phyloP scores from a whole-genome alignment of 305 asterid genomes.

The Fraxinus albicans region DNA sequence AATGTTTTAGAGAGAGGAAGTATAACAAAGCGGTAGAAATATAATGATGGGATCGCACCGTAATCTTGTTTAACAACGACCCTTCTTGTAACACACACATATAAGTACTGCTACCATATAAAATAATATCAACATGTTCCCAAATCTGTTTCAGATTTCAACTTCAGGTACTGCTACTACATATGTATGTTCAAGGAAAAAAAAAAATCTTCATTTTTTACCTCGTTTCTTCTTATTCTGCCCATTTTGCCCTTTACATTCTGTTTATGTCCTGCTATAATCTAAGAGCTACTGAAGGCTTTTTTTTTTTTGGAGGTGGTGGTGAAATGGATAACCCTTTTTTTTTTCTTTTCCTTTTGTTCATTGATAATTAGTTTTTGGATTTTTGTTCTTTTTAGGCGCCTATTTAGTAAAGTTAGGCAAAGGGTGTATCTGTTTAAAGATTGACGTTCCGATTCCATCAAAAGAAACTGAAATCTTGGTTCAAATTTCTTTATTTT shows the following conservation, averaged over 20 bases:
- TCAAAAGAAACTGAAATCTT: slow-evolving; percentile 15
- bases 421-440: neutral
- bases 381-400: slow-evolving; percentile 1
- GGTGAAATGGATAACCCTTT: slow-evolving; percentile 12
- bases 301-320: neutral
- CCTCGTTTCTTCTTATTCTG: neutral
- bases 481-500: slow-evolving; percentile 19
- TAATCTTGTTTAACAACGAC: slow-evolving; percentile 37
- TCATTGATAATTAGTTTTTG: neutral
- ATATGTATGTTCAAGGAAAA: neutral
- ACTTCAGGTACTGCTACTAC: slow-evolving; percentile 32
- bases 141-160: slow-evolving; percentile 24
- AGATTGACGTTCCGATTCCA: neutral
- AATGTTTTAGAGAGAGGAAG: neutral
- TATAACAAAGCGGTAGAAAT: slow-evolving; percentile 12
- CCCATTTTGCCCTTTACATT: neutral
- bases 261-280: neutral
- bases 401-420: slow-evolving; percentile 11
- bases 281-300: neutral
- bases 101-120: neutral
- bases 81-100: slow-evolving; percentile 13
- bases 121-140: slow-evolving; percentile 6
- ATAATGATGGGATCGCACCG: slow-evolving; percentile 48
- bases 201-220: neutral
- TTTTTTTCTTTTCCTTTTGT: neutral